Conservation (phyloP, 176 grass and related monocot species). For the Musa beccarii region DNA sequence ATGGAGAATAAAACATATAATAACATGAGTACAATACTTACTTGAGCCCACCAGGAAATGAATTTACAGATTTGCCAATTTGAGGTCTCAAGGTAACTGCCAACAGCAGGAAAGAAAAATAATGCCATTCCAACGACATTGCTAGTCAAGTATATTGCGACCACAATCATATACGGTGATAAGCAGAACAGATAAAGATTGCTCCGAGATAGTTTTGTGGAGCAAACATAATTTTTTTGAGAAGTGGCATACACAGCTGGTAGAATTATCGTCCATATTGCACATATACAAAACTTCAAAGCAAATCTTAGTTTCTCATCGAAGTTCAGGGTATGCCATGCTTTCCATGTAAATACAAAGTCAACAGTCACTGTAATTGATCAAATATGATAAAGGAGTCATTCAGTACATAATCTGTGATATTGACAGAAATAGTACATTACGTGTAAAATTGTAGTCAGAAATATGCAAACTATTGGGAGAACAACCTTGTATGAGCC, state of each 20-base stretch:
- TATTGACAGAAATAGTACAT: neutral
- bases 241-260: conserved; percentile 71
- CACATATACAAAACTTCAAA: conserved; percentile 60
- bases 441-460: neutral
- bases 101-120: conserved; percentile 85
- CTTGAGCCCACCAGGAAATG: conserved; percentile 91
- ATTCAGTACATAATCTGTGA: neutral
- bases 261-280: conserved; percentile 61
- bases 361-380: conserved; percentile 65
- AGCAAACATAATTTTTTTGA: conserved; percentile 59
- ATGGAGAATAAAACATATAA: neutral
- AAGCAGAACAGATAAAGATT: conserved; percentile 65
- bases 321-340: conserved; percentile 52
- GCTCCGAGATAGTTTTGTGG: conserved; percentile 37
- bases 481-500: conserved; percentile 70
- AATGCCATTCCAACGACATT: conserved; percentile 85
- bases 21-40: conserved; percentile 20
- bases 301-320: conserved; percentile 65
- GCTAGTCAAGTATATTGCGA: conserved; percentile 57
- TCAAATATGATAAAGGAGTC: conserved; percentile 7
- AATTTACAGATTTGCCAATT: conserved; percentile 57
- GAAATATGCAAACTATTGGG: conserved; percentile 1
- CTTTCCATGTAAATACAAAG: conserved; percentile 76
- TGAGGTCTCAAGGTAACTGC: conserved; percentile 74
- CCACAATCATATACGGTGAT: conserved; percentile 79